Conservation (phyloP, 2,329 filamentous ascomycete species). For the Aspergillus carbonarius region DNA sequence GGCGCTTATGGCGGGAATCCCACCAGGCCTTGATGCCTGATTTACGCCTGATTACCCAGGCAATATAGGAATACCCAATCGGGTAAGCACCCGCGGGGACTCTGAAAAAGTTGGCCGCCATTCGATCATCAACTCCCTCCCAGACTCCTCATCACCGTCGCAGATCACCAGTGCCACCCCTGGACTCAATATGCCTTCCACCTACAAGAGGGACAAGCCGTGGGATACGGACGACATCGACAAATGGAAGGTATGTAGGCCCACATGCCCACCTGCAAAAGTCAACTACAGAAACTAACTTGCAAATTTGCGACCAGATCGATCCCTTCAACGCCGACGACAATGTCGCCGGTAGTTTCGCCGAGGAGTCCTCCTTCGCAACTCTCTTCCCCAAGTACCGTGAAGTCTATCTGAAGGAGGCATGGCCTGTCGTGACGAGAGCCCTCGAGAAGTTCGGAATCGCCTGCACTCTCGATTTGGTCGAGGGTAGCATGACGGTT, state of each 20-base stretch:
- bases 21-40: neutral
- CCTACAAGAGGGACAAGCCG: slow-evolving; percentile 83
- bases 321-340: slow-evolving; percentile 83
- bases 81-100: slow-evolving; percentile 22
- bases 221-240: slow-evolving; percentile 98
- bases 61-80: slow-evolving; percentile 7
- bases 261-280: neutral
- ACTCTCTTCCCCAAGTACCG: slow-evolving; percentile 92
- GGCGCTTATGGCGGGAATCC: slow-evolving; percentile 17
- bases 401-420: slow-evolving; percentile 87
- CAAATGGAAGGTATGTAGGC: slow-evolving; percentile 73
- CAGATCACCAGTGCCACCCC: slow-evolving; percentile 5
- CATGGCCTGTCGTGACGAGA: slow-evolving; percentile 88
- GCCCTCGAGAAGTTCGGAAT: slow-evolving; percentile 84
- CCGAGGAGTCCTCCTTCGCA: slow-evolving; percentile 86
- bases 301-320: slow-evolving; percentile 48
- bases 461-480: slow-evolving; percentile 86
- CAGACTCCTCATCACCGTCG: slow-evolving; percentile 5
- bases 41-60: slow-evolving; percentile 7
- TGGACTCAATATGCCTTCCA: slow-evolving; percentile 71
- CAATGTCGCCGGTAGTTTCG: slow-evolving; percentile 81
- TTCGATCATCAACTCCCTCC: slow-evolving; percentile 12
- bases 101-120: slow-evolving; percentile 24
- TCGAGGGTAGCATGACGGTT: slow-evolving; percentile 95
- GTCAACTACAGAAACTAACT: slow-evolving; percentile 3